phyloP scores from a whole-genome alignment of 768 basidiomycete genomes.

The Auricularia cornea region DNA sequence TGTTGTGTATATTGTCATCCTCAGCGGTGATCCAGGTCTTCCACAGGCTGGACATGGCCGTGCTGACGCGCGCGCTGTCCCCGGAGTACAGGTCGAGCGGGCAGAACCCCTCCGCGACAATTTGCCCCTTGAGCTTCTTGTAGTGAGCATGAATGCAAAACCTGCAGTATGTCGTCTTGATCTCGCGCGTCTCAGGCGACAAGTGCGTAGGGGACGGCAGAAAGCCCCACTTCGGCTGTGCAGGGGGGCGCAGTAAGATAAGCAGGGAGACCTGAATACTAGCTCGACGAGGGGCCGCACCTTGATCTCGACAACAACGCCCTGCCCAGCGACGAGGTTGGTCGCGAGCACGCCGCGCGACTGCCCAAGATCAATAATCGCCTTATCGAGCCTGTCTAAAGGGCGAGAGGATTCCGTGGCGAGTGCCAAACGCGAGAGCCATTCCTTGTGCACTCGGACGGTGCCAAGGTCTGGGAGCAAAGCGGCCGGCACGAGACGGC shows the following conservation, averaged over 20 bases:
- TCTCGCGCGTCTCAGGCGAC: constrained; percentile 42
- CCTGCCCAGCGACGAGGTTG: constrained; percentile 61
- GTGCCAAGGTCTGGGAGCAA: constrained; percentile 51
- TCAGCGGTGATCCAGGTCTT: constrained; percentile 53
- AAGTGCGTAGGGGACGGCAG: constrained; percentile 58
- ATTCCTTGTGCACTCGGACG: constrained; percentile 38
- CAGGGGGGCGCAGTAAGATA: not conserved
- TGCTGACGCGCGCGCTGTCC: constrained; percentile 47
- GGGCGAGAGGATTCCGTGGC: constrained; percentile 48
- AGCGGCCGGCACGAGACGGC: constrained; percentile 50
- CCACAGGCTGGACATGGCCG: constrained; percentile 66
- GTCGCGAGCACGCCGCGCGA: constrained; percentile 65
- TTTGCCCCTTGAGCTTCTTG: constrained; percentile 33
- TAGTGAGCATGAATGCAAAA: constrained; percentile 82
- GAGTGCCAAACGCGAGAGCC: constrained; percentile 50
- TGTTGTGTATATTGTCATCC: constrained; percentile 65
- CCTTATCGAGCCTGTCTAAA: constrained; percentile 41
- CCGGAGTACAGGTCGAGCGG: constrained; percentile 86
- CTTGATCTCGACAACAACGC: constrained; percentile 81
- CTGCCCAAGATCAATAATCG: constrained; percentile 48
- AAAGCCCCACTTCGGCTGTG: constrained; percentile 96
- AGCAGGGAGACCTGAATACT: not conserved
- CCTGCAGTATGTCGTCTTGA: constrained; percentile 72
- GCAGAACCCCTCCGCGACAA: constrained; percentile 50
- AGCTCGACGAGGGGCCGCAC: constrained; percentile 32